Evolutionary conservation across 257 asterid species (phyloP).

Genomic region (Lycium barbarum): DNA sequence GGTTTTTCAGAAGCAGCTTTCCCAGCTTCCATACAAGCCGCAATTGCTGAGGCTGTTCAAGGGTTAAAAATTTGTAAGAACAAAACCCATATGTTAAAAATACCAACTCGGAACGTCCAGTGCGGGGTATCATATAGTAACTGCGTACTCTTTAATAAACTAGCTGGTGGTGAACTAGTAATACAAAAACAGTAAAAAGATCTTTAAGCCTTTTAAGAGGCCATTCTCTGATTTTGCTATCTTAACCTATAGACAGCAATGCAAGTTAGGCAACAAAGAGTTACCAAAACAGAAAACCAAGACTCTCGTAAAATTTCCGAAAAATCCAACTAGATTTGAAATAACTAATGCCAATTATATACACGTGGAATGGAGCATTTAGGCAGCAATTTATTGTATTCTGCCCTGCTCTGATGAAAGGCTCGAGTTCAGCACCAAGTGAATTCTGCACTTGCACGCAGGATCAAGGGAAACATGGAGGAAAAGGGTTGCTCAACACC

Average conservation of each 20-base stretch:
- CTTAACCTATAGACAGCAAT: neutral
- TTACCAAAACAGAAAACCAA: neutral
- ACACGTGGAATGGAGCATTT: neutral
- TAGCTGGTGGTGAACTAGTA: constrained; percentile 17
- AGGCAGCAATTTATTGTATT: neutral
- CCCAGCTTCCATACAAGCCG: constrained; percentile 61
- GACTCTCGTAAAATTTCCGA: neutral
- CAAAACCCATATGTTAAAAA: neutral
- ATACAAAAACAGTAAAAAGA: neutral
- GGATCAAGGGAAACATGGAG: constrained; percentile 10
- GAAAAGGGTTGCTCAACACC: neutral
- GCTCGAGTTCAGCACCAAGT: constrained; percentile 1
- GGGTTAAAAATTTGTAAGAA: neutral
- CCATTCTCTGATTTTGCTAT: neutral
- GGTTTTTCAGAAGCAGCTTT: constrained; percentile 53
- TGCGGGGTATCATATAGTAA: constrained; percentile 5
- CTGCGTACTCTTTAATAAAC: neutral
- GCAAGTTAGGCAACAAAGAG: constrained; percentile 7
- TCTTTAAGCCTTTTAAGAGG: constrained; percentile 10
- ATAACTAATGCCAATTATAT: constrained; percentile 7
- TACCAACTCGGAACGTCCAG: constrained; percentile 1
- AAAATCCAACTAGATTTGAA: neutral
- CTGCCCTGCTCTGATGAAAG: neutral
- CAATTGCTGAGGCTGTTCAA: constrained; percentile 77
- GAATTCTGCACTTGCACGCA: neutral